Evolutionary conservation across 305 asterid species (phyloP).

Genomic region (Plantago lanceolata): DNA sequence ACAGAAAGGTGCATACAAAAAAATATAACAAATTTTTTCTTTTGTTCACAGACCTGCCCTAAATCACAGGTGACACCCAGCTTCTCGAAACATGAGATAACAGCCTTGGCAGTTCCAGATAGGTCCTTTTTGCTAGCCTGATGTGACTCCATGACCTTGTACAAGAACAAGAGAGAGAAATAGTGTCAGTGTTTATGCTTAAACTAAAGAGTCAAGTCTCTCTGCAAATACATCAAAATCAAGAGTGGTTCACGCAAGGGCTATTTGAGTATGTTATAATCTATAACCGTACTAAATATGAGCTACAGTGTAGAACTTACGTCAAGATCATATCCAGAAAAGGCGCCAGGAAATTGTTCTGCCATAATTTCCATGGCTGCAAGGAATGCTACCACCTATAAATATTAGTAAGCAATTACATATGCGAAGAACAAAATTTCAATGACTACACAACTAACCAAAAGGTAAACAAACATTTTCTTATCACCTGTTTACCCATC

Average conservation of each 20-base stretch:
- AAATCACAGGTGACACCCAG: slow-evolving; percentile 72
- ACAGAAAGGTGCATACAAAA: too few species aligned
- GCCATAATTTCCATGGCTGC: slow-evolving; percentile 93
- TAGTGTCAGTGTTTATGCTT: not conserved
- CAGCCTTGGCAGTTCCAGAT: slow-evolving; percentile 96
- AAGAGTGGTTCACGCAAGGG: too few species aligned
- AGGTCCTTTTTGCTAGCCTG: slow-evolving; percentile 84
- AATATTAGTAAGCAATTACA: slow-evolving; percentile 19
- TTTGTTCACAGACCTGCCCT: slow-evolving; percentile 47
- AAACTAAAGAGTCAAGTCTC: too few species aligned
- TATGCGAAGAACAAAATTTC: slow-evolving; percentile 12
- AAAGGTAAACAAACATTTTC: slow-evolving; percentile 3
- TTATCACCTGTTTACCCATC: slow-evolving; percentile 94
- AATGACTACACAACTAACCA: slow-evolving; percentile 10
- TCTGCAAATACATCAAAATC: too few species aligned
- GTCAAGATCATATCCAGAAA: slow-evolving; percentile 79
- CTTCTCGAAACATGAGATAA: slow-evolving; percentile 85
- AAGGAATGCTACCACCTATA: slow-evolving; percentile 91
- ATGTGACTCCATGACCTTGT: slow-evolving; percentile 91
- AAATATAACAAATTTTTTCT: too few species aligned
- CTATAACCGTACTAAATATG: too few species aligned
- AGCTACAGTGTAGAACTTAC: slow-evolving; percentile 33
- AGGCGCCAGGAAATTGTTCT: slow-evolving; percentile 89
- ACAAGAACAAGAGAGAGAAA: too few species aligned
- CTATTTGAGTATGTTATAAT: too few species aligned